Evolutionary conservation across 2,329 filamentous ascomycete species (phyloP), one percentile per base, ranked within the genome.

Genomic region (Fusarium sterilihyphosum): DNA sequence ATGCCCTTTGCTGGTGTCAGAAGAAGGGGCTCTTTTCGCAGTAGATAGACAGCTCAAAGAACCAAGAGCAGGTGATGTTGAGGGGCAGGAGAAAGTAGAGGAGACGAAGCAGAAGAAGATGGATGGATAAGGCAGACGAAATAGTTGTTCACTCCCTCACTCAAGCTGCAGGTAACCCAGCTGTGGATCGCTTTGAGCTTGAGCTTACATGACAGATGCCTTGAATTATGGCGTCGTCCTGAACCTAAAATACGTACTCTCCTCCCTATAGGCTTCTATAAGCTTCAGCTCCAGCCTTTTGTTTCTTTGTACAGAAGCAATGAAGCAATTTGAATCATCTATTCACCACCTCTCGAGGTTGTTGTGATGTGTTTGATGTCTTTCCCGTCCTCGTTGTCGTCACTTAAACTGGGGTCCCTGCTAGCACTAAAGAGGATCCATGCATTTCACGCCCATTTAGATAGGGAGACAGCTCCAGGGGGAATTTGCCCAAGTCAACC

Each of bases 391-490:
- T 65, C 46, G 53, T 56, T 74, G 65, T 75, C 72, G 68, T 74
- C 72, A 74, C 72, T 67, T 70, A 66, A 75, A 74, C 69, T 54
- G 49, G 72, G 72, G 72, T 73, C 72, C 72, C 68, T 74, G 71
- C 70, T 72, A 65, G 71, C 59, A 68, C 62, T 43, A 59, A 54
- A 50, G 31, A 53, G 33, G 61, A 61, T 61, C 72, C 72, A 76
- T 64, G 59, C 56, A 63, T 61, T 76, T 73, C 73, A 74, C 65
- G 68, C 69, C 67, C 40, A 52, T 65, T 29, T 61, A 76, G 75
- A 66, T 74, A 68, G 65, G 64, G 37, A 52, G 52, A 29, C 52
- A 10, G 26, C 26, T 20, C 53, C 35, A 40, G 35, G 26, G 14
- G 14, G 26, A 17, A 67, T 58, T 50, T 64, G 61, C 50, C 43